Base-by-base conservation (phyloP, 1,284 basidiomycete species). In the Cerioporus squamosus region DNA sequence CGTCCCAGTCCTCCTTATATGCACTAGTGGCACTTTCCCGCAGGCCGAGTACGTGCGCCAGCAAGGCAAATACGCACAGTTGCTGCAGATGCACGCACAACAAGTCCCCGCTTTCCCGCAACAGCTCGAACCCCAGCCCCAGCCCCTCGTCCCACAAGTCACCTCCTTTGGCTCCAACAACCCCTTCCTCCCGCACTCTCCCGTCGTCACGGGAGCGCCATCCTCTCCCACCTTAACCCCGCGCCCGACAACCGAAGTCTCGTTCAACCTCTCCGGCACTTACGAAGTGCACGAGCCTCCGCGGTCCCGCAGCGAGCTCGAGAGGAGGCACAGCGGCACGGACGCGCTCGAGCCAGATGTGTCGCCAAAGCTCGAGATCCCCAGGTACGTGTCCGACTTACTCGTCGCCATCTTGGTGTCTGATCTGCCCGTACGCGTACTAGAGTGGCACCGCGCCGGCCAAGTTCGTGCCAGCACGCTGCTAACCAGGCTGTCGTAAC, bases 1-100 rank as follows among this genome's bases (percentile, higher is more conserved):
- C 39, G 62, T 95, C 95, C 0, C n/a, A n/a, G n/a, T 96, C 95
- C 68, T 89, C 95, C n/a, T 58, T 93, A 95, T 73, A 88, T 94
- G 63, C 86, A 95, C 64, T 86, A 89, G 22, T n/a, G n/a, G n/a
- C 79, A 83, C 20, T 46, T 36, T 39, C 17, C 20, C 6, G 22
- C 20, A 83, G 80, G 83, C 83, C 9, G 86, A 89, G 66, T 90
- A 86, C 68, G 59, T 87, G 66, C 84, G 84, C 48, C 87, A 90
- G 64, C 88, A 91, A 63, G 85, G 87, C 64, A 77, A 87, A 59
- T 85, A 82, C 72, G 71, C 81, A 55, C 76, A 69, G 61, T 78
- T 81, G 9, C 66, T 67, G 20, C 62, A 66, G 33, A 52, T 63
- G 2, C 55, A 64, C 33, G 55, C 55, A 12, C 60, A 58, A 40